Percentiles rank a stretch among this genome's conserved stretches.
phyloP scores from a whole-genome alignment of 163 green algal species.

The Volvox carteri region DNA sequence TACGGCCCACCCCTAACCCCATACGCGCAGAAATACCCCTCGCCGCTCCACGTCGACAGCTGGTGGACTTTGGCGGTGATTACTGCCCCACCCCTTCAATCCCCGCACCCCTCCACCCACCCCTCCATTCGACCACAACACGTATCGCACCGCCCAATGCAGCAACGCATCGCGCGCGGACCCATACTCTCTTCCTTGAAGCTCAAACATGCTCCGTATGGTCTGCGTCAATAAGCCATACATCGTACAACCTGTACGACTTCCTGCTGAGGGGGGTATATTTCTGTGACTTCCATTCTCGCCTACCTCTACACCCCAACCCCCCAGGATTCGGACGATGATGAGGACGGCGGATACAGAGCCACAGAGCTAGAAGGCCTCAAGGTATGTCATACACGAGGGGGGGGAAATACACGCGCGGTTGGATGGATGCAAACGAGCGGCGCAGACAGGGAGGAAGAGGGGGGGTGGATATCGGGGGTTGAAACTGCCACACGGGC shows the following conservation, averaged over 20 bases:
- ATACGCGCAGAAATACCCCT: background rate
- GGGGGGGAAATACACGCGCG: too few relatives aligned
- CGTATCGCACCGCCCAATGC: too few relatives aligned
- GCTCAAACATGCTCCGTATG: background rate
- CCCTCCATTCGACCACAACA: too few relatives aligned
- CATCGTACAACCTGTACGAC: background rate
- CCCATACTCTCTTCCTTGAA: background rate
- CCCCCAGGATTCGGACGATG: constrained; percentile 64
- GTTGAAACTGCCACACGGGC: too few relatives aligned
- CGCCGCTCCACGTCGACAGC: background rate
- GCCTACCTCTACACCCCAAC: background rate
- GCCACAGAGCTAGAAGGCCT: constrained; percentile 64
- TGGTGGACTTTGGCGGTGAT: too few relatives aligned
- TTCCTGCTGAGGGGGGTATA: background rate
- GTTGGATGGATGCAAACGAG: too few relatives aligned
- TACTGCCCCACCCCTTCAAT: too few relatives aligned
- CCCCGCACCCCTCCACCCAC: too few relatives aligned
- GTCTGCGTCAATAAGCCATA: background rate
- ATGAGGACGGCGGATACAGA: constrained; percentile 65
- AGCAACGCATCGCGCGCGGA: too few relatives aligned
- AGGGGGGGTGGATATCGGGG: too few relatives aligned
- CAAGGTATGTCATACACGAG: constrained; percentile 57
- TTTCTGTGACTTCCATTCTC: background rate
- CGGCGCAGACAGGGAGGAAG: too few relatives aligned
- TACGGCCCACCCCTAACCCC: too few relatives aligned